phyloP scores from a whole-genome alignment of 768 basidiomycete species.

The Candolleomyces efflorescens region DNA sequence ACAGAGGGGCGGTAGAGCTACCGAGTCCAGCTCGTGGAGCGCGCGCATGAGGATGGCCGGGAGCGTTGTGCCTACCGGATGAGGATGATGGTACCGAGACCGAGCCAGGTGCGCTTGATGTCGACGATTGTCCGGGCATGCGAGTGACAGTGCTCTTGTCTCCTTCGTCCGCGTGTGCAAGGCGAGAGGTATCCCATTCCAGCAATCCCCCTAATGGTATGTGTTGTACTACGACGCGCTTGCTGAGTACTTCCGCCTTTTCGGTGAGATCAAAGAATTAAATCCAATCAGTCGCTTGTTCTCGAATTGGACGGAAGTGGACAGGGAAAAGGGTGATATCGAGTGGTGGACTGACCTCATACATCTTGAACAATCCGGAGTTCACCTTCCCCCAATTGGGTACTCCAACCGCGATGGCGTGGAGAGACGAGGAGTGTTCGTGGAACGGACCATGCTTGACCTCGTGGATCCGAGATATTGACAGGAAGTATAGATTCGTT shows the following conservation, averaged over 20 bases:
- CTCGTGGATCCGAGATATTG: conserved; percentile 70
- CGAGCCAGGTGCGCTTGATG: background rate
- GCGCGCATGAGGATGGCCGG: background rate
- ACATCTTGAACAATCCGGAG: conserved; percentile 93
- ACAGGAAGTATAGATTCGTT: conserved; percentile 80
- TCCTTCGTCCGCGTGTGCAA: background rate
- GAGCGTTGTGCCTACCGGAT: too few species aligned
- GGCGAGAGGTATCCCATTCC: conserved; percentile 46
- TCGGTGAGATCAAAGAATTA: background rate
- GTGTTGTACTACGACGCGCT: conserved; percentile 96
- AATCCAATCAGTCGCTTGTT: conserved; percentile 2
- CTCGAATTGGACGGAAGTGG: background rate
- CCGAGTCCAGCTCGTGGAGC: background rate
- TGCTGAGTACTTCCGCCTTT: conserved; percentile 86
- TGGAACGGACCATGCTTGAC: conserved; percentile 87
- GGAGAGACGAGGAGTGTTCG: conserved; percentile 87
- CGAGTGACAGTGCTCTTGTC: too few species aligned
- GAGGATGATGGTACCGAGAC: too few species aligned
- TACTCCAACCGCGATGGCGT: conserved; percentile 84
- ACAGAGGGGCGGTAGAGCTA: background rate
- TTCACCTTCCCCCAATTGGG: conserved; percentile 91
- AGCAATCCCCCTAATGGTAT: conserved; percentile 80
- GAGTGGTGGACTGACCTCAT: conserved; percentile 50
- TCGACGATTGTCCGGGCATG: background rate
- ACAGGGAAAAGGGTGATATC: too few species aligned